Evolutionary conservation across 2,329 filamentous ascomycete genomes (phyloP), one percentile per base, ranked within the genome.

Genomic region (Celoporthe dispersa): DNA sequence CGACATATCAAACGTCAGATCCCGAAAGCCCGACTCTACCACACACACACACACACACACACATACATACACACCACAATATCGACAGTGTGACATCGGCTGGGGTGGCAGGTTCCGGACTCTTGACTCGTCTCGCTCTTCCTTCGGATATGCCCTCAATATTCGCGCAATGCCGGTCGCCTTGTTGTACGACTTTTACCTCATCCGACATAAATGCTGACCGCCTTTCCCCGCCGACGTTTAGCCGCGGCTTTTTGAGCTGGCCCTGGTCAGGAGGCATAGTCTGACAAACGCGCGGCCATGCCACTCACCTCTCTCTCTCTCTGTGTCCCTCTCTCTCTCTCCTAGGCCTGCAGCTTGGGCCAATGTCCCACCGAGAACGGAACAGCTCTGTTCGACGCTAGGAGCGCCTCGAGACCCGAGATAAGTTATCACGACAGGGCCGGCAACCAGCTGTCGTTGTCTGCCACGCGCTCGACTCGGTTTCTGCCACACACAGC

Each of bases 191-290:
- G 67, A 67, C 66, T 69, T 68, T 71, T 69, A 67, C 70, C 69
- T 71, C 70, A 70, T 70, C 60, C 68, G 68, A 66, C 70, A 61
- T 70, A 33, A 41, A 44, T 16, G 64, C 70, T 72, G 70, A 72
- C 70, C 70, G 70, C 70, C 68, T 70, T 70, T 72, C 64, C 35
- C 51, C 41, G 68, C 70, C 70, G 70, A 66, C 44, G 65, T 68
- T 68, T 72, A 65, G 55, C 70, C 70, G 70, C 41, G 41, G 33
- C 1, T 31, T 65, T 55, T 28, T 19, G 1, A 55, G 25, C 51
- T 25, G 37, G 35, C 55, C 64, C 64, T 55, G 31, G 22, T 66
- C 55, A 61, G 35, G 35, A 61, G 35, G 33, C 59, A 39, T 33
- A 61, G 33, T 61, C 59, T 61, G 14, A 61, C 59, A 61, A 39